Conservation (phyloP, 2,329 filamentous ascomycete species). For the Paracamarosporium sp. region DNA sequence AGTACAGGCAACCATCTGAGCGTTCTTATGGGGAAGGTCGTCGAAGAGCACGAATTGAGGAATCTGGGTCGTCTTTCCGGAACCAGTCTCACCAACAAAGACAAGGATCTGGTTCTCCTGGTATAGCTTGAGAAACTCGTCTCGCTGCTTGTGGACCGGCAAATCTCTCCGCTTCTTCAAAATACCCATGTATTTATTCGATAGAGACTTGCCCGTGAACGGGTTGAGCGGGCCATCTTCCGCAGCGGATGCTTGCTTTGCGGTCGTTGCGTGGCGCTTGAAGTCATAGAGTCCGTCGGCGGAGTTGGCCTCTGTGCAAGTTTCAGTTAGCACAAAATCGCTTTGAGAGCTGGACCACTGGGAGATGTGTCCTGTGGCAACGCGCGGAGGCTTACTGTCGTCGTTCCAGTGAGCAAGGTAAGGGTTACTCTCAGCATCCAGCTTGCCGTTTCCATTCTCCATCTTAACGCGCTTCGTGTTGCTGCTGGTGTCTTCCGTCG, state of each 20-base stretch:
- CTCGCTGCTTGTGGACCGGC: constrained; percentile 89
- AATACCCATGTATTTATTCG: constrained; percentile 87
- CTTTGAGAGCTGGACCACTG: neutral
- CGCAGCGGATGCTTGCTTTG: constrained; percentile 71
- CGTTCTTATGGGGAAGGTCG: constrained; percentile 83
- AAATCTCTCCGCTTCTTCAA: constrained; percentile 82
- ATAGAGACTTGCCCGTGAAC: constrained; percentile 80
- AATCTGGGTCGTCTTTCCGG: constrained; percentile 98
- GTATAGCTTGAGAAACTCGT: constrained; percentile 93
- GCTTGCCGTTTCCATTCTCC: constrained; percentile 42
- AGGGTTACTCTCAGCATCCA: constrained; percentile 71
- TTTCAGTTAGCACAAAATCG: constrained; percentile 1
- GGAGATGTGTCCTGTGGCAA: neutral
- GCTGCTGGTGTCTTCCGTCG: constrained; percentile 54
- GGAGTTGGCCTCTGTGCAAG: constrained; percentile 32
- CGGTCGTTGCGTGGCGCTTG: constrained; percentile 80
- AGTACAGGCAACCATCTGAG: constrained; percentile 95
- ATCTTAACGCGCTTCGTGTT: constrained; percentile 60
- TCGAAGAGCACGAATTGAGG: constrained; percentile 98
- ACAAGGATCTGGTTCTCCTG: constrained; percentile 95
- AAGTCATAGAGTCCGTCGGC: constrained; percentile 64
- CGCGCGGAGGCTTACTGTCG: constrained; percentile 38
- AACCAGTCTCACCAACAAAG: constrained; percentile 98
- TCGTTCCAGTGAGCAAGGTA: constrained; percentile 92
- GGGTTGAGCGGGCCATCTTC: constrained; percentile 86